These are phyloP conservation scores for Zygoascus sp. DNA, from an alignment of 1,139 yeast species.

Conservation along the genomic window DNA sequence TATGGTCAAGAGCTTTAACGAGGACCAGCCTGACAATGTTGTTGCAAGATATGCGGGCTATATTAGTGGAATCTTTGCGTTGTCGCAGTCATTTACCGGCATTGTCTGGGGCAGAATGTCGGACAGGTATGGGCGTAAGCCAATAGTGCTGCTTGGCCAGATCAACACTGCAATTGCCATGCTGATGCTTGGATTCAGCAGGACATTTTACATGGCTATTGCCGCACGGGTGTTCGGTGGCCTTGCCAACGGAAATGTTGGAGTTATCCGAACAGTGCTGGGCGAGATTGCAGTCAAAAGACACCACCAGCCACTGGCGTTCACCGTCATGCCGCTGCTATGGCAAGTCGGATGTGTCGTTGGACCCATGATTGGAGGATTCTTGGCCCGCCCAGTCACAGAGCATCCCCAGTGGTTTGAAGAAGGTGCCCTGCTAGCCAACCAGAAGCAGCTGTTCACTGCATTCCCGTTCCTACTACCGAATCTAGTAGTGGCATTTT, in stretches of 20 bases:
- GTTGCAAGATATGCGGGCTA: constrained; percentile 57
- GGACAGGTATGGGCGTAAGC: constrained; percentile 56
- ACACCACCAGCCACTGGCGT: constrained; percentile 57
- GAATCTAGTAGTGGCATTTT: constrained; percentile 47
- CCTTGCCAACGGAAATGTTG: constrained; percentile 56
- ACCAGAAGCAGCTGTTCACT: constrained; percentile 33
- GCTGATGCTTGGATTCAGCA: constrained; percentile 50
- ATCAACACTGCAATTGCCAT: constrained; percentile 48
- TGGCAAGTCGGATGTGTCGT: constrained; percentile 55
- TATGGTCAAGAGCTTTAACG: constrained; percentile 54
- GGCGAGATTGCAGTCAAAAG: constrained; percentile 57
- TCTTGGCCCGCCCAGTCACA: constrained; percentile 37
- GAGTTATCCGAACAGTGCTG: constrained; percentile 55
- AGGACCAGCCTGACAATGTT: constrained; percentile 44
- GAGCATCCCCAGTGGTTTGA: constrained; percentile 32
- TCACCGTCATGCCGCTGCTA: constrained; percentile 54
- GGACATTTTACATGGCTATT: constrained; percentile 48
- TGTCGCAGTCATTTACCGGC: constrained; percentile 50
- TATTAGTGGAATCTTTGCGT: constrained; percentile 52
- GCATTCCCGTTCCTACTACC: constrained; percentile 57
- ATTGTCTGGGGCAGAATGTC: constrained; percentile 57
- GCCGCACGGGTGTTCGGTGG: constrained; percentile 52
- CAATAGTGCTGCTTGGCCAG: constrained; percentile 49
- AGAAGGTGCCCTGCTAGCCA: constrained; percentile 11
- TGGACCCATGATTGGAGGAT: constrained; percentile 57